Evolutionary conservation across 1,284 basidiomycete genomes (phyloP), one percentile per base, ranked within the genome.

Genomic region (Microbotryum saponariae): DNA sequence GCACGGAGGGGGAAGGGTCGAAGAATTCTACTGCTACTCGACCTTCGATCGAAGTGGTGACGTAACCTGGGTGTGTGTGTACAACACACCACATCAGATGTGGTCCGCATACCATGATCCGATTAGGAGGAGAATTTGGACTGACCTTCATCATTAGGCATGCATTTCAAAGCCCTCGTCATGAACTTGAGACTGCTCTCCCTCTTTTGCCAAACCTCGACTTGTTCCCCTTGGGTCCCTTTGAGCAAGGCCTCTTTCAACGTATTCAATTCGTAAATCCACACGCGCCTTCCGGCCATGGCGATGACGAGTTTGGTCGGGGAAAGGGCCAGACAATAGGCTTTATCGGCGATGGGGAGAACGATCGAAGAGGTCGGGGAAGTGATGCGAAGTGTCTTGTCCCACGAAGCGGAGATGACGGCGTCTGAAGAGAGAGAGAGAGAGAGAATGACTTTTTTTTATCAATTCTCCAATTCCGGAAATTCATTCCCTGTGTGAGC

Each of bases 1-100:
- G 91, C 0, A 81, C 79, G 27, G 83, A 82, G 0, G 84, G 79
- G 12, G 83, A 83, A 3, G 89, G 84, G 70, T 97, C 91, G 73
- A 97, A 93, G 77, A 96, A 97, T 75, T 99, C 96, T 49, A 98
- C 93, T 0, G 93, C 91, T 60, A 98, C 92, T 47, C 94, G 83
- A 0, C 94, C 94, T 74, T 99, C 96, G 20, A 97, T 90, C 0
- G 91, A 94, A 0, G 86, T 88, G 0, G 88, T 91, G 1, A 92
- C 91, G 76, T 90, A 98, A 10, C 94, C 93, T 91, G n/a, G n/a
- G n/a, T n/a, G n/a, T n/a, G n/a, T n/a, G n/a, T n/a, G n/a, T n/a
- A n/a, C n/a, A n/a, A n/a, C n/a, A n/a, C n/a, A n/a, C n/a, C n/a
- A n/a, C n/a, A 25, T 25, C 4, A 25, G 25, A n/a, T 25, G 25